Evolutionary conservation across 2,329 filamentous ascomycete species (phyloP).

Genomic region (Aspergillus pseudoterreus): DNA sequence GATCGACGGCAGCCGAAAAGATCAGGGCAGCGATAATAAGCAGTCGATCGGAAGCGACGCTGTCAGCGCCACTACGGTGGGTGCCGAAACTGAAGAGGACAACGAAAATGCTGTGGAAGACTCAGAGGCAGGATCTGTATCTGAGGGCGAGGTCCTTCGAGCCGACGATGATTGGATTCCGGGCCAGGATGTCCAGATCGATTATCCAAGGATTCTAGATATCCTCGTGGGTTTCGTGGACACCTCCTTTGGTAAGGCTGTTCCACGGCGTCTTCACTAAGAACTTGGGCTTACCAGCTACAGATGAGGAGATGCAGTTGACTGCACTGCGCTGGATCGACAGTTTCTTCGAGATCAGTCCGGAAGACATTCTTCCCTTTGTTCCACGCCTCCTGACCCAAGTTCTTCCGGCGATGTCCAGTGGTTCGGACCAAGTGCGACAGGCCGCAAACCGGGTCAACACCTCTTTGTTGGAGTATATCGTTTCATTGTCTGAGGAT

Average conservation of each 20-base stretch:
- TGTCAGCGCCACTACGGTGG: slow-evolving; percentile 52
- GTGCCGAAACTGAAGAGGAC: slow-evolving; percentile 31
- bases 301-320: slow-evolving; percentile 86
- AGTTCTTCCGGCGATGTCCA: slow-evolving; percentile 89
- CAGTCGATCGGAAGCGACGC: slow-evolving; percentile 67
- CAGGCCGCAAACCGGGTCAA: slow-evolving; percentile 88
- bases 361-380: slow-evolving; percentile 92
- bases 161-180: slow-evolving; percentile 94
- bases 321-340: slow-evolving; percentile 95
- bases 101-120: slow-evolving; percentile 56
- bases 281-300: background rate
- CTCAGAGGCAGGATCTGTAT: slow-evolving; percentile 41
- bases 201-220: slow-evolving; percentile 85
- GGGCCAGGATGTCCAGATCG: slow-evolving; percentile 92
- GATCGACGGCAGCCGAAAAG: slow-evolving; percentile 78
- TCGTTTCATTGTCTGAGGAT: slow-evolving; percentile 83
- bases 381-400: slow-evolving; percentile 89
- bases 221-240: slow-evolving; percentile 88
- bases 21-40: slow-evolving; percentile 64
- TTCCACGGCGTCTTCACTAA: background rate
- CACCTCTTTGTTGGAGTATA: slow-evolving; percentile 85
- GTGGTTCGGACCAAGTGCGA: slow-evolving; percentile 82
- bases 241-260: slow-evolving; percentile 63
- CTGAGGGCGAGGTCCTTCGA: slow-evolving; percentile 55
- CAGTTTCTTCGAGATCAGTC: slow-evolving; percentile 93